Conservation (phyloP, 2,329 filamentous ascomycete species). For the Aspergillus ruber region DNA sequence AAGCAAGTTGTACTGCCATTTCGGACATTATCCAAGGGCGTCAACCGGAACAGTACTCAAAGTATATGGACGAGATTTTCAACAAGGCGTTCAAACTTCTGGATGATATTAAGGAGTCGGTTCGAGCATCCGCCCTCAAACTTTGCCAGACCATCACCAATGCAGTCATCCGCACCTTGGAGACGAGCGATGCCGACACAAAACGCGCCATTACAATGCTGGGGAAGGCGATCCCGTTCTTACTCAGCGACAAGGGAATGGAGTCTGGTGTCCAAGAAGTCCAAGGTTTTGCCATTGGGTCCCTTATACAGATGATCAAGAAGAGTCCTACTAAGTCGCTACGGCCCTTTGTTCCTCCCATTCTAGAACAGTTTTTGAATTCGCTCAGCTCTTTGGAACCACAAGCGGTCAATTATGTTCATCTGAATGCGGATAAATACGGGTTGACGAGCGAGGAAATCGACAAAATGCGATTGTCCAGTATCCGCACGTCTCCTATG, state of each 20-base stretch:
- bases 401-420: slow-evolving; percentile 83
- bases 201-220: slow-evolving; percentile 73
- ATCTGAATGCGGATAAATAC: slow-evolving; percentile 76
- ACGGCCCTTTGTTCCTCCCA: slow-evolving; percentile 70
- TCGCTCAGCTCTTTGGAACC: slow-evolving; percentile 84
- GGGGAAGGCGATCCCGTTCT: slow-evolving; percentile 78
- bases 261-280: slow-evolving; percentile 87
- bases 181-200: slow-evolving; percentile 60
- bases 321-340: slow-evolving; percentile 71
- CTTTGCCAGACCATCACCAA: slow-evolving; percentile 80
- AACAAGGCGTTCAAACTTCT: slow-evolving; percentile 79
- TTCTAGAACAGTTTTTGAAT: slow-evolving; percentile 74
- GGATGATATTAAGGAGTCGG: slow-evolving; percentile 91
- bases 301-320: slow-evolving; percentile 83
- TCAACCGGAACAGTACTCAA: slow-evolving; percentile 69
- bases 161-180: slow-evolving; percentile 75
- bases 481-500: slow-evolving; percentile 78
- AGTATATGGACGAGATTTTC: slow-evolving; percentile 81
- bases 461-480: slow-evolving; percentile 75
- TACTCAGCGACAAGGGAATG: slow-evolving; percentile 80
- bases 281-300: slow-evolving; percentile 72
- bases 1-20: slow-evolving; percentile 87
- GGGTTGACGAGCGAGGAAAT: slow-evolving; percentile 84
- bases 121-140: slow-evolving; percentile 71
- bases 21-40: slow-evolving; percentile 80